Base-by-base conservation (phyloP, 192 early-diverging fungal species). In the Backusella westeae region DNA sequence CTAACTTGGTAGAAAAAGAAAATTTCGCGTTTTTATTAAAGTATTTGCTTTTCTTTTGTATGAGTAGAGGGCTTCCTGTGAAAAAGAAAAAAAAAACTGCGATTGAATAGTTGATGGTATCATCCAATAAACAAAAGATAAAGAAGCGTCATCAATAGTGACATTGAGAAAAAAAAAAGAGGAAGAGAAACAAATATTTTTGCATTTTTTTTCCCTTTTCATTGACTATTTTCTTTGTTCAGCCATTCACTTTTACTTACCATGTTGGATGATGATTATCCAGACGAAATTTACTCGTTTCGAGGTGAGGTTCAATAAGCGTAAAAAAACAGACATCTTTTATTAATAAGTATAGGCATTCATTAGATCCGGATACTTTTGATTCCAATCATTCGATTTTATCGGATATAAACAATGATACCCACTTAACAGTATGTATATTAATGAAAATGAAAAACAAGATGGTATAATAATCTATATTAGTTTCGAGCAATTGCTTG, bases 401-500 rank as follows among this genome's bases (percentile, higher is more conserved):
- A 63, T 63, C 56, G 21, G 23, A 63, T 29, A 63, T 4, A 63
- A 63, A 14, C 29, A 63, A 63, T 29, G 56, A 26, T 26, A 32
- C 52, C 6, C 72, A 74, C 42, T 65, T 74, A 39, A 74, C 72
- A 65, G 72, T 63, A 74, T 36, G 56, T 63, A 63, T 63, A 23
- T 41, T 63, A 29, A 63, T 26, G n/a, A 56, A 12, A 29, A 63
- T 26, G n/a, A 29, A 63, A 38, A 59, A 15, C 7, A 23, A 6
- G 5, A 8, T 34, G 2, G 6, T 19, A 49, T 34, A 52, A 19
- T 49, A 53, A 35, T 34, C 19, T 10, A 21, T 65, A 6, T n/a
- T 76, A 88, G 87, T 82, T 80, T 78, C 79, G 88, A 19, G 76
- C 89, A 1, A 85, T 92, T 0, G 41, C 84, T 17, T 91, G 89